Percentiles rank a stretch among this genome's conserved stretches.
phyloP scores from a whole-genome alignment of 208 protist species.

The Perkinsela sp. region DNA sequence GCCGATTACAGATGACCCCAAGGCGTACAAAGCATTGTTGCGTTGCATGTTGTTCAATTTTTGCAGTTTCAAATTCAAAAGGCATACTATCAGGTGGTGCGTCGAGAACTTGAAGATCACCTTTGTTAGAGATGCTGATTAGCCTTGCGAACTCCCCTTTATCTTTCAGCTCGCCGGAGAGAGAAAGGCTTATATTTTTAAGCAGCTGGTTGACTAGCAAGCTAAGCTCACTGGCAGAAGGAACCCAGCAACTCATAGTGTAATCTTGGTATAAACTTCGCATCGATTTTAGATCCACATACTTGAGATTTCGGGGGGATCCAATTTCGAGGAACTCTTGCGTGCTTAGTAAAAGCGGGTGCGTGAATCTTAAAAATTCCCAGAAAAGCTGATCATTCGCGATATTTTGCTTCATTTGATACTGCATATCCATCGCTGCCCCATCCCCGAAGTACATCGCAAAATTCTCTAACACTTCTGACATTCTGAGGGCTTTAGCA shows the following conservation, averaged over 20 bases:
- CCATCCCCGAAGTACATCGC: background rate
- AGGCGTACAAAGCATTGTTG: background rate
- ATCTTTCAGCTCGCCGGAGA: background rate
- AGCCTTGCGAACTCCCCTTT: background rate
- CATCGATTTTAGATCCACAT: background rate
- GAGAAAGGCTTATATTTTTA: background rate
- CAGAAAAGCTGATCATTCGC: background rate
- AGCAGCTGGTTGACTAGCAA: background rate
- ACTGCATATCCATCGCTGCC: background rate
- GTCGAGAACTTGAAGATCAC: background rate
- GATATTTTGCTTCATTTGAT: background rate
- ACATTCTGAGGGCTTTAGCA: background rate
- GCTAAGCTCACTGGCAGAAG: background rate
- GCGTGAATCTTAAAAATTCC: background rate
- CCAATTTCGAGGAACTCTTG: background rate
- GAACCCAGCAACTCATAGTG: background rate
- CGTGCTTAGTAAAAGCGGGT: background rate
- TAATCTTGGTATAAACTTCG: background rate
- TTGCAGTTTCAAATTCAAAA: background rate
- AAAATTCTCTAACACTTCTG: background rate
- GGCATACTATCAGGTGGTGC: background rate
- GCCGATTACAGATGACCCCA: background rate
- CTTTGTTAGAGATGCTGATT: background rate
- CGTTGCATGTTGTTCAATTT: background rate
- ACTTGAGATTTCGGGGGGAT: background rate